A percentile compares a stretch with the other conserved stretches of the same genome.
Evolutionary conservation across 2,329 filamentous ascomycete species (phyloP).

Genomic region (Cercospora sp.): DNA sequence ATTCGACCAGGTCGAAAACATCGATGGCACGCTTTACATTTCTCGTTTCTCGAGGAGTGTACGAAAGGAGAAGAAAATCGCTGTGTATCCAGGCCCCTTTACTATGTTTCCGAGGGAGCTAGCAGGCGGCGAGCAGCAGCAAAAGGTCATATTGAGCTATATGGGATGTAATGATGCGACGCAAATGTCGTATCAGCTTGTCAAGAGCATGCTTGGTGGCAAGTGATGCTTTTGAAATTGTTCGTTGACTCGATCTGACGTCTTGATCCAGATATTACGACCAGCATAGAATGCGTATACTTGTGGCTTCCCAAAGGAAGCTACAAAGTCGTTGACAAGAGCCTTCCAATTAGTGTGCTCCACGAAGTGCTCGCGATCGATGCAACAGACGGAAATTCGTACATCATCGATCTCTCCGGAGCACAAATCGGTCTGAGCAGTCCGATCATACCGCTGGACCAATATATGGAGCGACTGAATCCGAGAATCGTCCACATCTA

Average conservation of each 20-base stretch:
- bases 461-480: background rate
- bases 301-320: background rate
- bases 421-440: background rate
- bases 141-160: background rate
- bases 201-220: background rate
- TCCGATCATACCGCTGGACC: background rate
- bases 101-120: background rate
- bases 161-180: slow-evolving; percentile 3
- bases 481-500: background rate
- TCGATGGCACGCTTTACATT: background rate
- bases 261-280: background rate
- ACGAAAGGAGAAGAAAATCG: background rate
- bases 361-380: slow-evolving; percentile 7
- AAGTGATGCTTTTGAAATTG: background rate
- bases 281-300: background rate
- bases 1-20: background rate
- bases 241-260: background rate
- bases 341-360: background rate
- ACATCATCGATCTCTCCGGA: slow-evolving; percentile 6
- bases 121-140: background rate
- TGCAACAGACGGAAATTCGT: slow-evolving; percentile 2
- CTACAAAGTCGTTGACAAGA: background rate
- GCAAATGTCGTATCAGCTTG: slow-evolving; percentile 1
- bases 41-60: background rate
- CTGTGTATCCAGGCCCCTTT: background rate